phyloP scores from a whole-genome alignment of 352 stramenopile genomes.

The Pythium angustatum region DNA sequence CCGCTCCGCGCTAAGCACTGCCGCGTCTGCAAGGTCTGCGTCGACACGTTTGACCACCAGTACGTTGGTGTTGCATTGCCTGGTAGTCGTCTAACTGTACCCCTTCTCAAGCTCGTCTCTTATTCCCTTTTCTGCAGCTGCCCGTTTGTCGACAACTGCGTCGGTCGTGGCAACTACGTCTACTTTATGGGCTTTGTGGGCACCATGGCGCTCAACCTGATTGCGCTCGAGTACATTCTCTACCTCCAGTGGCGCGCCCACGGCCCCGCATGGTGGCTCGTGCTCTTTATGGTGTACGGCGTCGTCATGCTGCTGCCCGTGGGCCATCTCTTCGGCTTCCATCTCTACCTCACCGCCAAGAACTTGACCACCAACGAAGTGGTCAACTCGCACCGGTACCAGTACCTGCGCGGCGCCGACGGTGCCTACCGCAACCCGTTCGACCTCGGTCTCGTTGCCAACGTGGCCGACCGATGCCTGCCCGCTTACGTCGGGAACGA shows the following conservation, averaged over 20 bases:
- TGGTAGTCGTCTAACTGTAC: not conserved
- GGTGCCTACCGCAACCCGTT: slow-evolving; percentile 44
- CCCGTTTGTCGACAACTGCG: slow-evolving; percentile 98
- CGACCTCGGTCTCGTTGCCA: slow-evolving; percentile 46
- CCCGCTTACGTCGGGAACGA: slow-evolving; percentile 16
- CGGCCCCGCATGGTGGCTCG: slow-evolving; percentile 34
- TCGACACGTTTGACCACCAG: slow-evolving; percentile 98
- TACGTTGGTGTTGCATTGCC: slow-evolving; percentile 41
- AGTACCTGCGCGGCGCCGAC: slow-evolving; percentile 39
- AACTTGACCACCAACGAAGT: slow-evolving; percentile 85
- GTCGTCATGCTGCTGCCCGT: slow-evolving; percentile 51
- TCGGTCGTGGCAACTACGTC: slow-evolving; percentile 98
- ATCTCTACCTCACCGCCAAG: slow-evolving; percentile 68
- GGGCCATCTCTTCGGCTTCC: slow-evolving; percentile 57
- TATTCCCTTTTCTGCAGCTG: slow-evolving; percentile 77
- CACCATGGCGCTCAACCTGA: slow-evolving; percentile 46
- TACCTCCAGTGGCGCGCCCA: slow-evolving; percentile 56
- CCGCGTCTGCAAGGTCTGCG: slow-evolving; percentile 92
- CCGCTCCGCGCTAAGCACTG: slow-evolving; percentile 84
- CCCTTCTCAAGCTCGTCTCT: slow-evolving; percentile 15
- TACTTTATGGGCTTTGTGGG: slow-evolving; percentile 68
- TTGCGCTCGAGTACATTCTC: slow-evolving; percentile 60
- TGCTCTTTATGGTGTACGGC: slow-evolving; percentile 49
- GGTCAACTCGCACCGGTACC: slow-evolving; percentile 69
- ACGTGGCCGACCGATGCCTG: slow-evolving; percentile 48